Evolutionary conservation across 345 rosid species (phyloP).

Genomic region (Corymbia maculata): DNA sequence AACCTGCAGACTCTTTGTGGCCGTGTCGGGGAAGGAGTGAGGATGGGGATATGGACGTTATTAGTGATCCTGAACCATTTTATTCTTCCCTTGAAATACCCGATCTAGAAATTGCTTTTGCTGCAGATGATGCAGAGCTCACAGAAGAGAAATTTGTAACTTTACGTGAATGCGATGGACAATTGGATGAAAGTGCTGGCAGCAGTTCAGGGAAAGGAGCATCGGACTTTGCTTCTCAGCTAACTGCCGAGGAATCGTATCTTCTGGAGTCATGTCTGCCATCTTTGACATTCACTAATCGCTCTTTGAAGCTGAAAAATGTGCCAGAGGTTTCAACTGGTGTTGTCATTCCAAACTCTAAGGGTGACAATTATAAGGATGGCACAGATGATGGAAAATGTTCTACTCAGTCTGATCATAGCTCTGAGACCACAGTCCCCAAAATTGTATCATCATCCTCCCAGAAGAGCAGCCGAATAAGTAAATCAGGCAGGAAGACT

Average conservation of each 20-base stretch:
- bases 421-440: constrained; percentile 23
- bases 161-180: not conserved
- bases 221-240: not conserved
- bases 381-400: constrained; percentile 25
- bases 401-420: constrained; percentile 21
- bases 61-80: not conserved
- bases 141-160: not conserved
- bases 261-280: constrained; percentile 4
- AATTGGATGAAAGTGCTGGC: constrained; percentile 8
- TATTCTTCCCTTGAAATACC: not conserved
- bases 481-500: constrained; percentile 32
- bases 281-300: constrained; percentile 5
- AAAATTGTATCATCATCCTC: constrained; percentile 20
- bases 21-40: not conserved
- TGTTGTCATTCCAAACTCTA: not conserved
- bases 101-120: not conserved
- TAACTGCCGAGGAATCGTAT: not conserved
- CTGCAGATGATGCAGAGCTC: not conserved
- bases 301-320: constrained; percentile 9
- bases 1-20: not conserved
- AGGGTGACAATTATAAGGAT: constrained; percentile 8
- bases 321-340: not conserved
- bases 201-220: constrained; percentile 10
- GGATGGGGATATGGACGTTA: not conserved
- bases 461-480: constrained; percentile 24